phyloP scores from a whole-genome alignment of 2,329 filamentous ascomycete genomes.

The Plectosphaerella plurivora region DNA sequence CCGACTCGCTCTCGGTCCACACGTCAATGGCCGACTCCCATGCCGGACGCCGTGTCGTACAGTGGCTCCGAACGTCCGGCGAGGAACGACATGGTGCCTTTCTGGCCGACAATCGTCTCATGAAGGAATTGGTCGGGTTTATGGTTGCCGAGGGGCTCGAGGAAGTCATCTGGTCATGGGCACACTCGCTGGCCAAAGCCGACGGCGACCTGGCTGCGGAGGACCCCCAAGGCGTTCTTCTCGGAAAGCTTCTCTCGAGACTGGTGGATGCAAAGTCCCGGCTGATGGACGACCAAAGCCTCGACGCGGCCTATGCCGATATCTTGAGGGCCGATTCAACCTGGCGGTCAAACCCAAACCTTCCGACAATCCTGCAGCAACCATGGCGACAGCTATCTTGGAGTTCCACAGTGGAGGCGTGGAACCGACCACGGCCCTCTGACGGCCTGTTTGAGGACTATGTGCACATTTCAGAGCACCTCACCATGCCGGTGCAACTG shows the following conservation, averaged over 20 bases:
- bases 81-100: constrained; percentile 42
- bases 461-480: constrained; percentile 37
- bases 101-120: constrained; percentile 30
- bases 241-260: constrained; percentile 24
- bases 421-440: constrained; percentile 38
- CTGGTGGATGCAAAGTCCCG: constrained; percentile 39
- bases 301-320: constrained; percentile 45
- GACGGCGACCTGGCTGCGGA: constrained; percentile 5
- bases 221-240: constrained; percentile 2
- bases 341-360: constrained; percentile 28
- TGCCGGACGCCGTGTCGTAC: constrained; percentile 42
- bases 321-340: constrained; percentile 42
- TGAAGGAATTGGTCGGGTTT: constrained; percentile 40
- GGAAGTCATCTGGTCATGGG: constrained; percentile 48
- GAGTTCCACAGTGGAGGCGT: constrained; percentile 47
- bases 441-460: constrained; percentile 48
- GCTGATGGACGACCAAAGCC: constrained; percentile 24
- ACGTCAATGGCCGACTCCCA: constrained; percentile 34
- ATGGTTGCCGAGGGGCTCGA: constrained; percentile 49
- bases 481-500: constrained; percentile 25
- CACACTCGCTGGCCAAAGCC: constrained; percentile 12
- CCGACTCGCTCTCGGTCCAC: constrained; percentile 24
- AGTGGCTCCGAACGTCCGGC: constrained; percentile 50
- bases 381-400: constrained; percentile 47
- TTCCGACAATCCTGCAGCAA: constrained; percentile 29